phyloP scores from a whole-genome alignment of 371 early-diverging fungal genomes.

The Basidiobolus meristosporus region DNA sequence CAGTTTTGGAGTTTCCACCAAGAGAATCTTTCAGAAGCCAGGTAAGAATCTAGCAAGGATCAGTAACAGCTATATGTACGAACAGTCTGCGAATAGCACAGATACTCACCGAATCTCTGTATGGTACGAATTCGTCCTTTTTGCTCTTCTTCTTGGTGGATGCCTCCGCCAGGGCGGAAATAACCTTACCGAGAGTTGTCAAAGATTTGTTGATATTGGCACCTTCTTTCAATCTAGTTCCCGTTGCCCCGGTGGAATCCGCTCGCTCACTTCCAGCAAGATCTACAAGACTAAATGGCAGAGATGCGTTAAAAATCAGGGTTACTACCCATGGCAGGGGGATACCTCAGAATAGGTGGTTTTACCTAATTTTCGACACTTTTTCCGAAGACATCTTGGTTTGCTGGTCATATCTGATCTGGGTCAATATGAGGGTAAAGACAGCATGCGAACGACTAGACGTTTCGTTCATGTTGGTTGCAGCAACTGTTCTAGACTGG shows the following conservation, averaged over 20 bases:
- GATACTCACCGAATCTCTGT: constrained; percentile 70
- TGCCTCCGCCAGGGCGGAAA: constrained; percentile 78
- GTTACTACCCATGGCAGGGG: no score
- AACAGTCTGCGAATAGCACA: background rate
- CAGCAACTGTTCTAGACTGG: constrained; percentile 72
- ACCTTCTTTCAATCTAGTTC: constrained; percentile 93
- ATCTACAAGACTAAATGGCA: constrained; percentile 44
- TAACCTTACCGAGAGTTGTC: constrained; percentile 91
- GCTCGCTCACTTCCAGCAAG: constrained; percentile 94
- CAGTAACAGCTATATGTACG: background rate
- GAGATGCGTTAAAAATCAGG: no score
- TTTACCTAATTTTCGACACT: constrained; percentile 47
- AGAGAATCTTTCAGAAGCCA: constrained; percentile 90
- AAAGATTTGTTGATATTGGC: constrained; percentile 95
- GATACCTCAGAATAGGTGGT: background rate
- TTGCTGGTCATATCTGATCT: constrained; percentile 29
- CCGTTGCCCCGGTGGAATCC: constrained; percentile 88
- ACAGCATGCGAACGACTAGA: constrained; percentile 92
- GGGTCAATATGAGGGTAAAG: constrained; percentile 66
- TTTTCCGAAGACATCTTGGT: constrained; percentile 56
- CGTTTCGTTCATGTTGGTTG: constrained; percentile 91
- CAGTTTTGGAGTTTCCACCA: constrained; percentile 85
- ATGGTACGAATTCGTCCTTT: constrained; percentile 54
- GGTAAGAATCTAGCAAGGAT: constrained; percentile 48
- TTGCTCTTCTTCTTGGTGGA: constrained; percentile 14